Evolutionary conservation across 257 asterid species (phyloP).

Genomic region (Ilex asprella): DNA sequence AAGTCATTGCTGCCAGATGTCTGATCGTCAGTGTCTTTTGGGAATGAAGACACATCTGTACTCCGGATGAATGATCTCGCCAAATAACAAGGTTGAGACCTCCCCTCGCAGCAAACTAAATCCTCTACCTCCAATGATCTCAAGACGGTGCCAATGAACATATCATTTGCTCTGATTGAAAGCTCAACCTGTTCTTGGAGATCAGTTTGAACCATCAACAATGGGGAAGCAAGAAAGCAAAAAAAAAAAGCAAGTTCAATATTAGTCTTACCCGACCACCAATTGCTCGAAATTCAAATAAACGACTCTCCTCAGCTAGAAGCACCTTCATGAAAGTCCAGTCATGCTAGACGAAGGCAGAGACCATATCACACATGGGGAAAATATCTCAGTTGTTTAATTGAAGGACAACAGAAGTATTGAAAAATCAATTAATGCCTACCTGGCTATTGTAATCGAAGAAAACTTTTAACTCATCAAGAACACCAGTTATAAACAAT

Average conservation of each 20-base stretch:
- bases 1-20: slow-evolving; percentile 27
- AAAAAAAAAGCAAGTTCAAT: slow-evolving; percentile 8
- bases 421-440: slow-evolving; percentile 18
- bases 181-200: slow-evolving; percentile 68
- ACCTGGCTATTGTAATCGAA: slow-evolving; percentile 77
- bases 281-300: slow-evolving; percentile 90
- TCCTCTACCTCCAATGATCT: slow-evolving; percentile 90
- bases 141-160: slow-evolving; percentile 84
- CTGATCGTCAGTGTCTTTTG: slow-evolving; percentile 28
- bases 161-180: slow-evolving; percentile 61
- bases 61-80: slow-evolving; percentile 82
- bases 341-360: slow-evolving; percentile 35
- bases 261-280: slow-evolving; percentile 77
- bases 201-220: slow-evolving; percentile 12
- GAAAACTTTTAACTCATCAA: slow-evolving; percentile 81
- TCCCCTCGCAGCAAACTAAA: slow-evolving; percentile 45
- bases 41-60: slow-evolving; percentile 45
- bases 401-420: neutral
- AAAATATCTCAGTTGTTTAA: neutral
- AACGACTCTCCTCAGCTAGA: slow-evolving; percentile 73
- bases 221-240: slow-evolving; percentile 10
- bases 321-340: slow-evolving; percentile 62
- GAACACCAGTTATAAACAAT: slow-evolving; percentile 66
- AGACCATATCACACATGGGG: neutral
- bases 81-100: slow-evolving; percentile 46